These are phyloP conservation scores for Colletotrichum lindemuthianum DNA, from an alignment of 2,329 filamentous ascomycete species.

Conservation along the genomic window DNA sequence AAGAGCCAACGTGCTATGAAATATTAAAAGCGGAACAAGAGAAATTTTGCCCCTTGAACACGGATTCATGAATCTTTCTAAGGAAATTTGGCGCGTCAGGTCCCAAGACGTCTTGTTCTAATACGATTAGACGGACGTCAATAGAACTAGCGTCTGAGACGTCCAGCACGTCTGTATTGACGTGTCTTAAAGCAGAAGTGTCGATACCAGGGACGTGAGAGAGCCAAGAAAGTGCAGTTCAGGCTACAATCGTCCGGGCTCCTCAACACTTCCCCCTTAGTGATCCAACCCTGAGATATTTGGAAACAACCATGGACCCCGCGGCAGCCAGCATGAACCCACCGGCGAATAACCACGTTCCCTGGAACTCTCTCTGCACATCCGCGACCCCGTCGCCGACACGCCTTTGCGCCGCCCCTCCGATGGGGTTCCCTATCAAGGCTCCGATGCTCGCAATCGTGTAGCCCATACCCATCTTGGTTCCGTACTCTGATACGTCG, in stretches of 20 bases:
- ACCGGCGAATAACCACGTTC: constrained; percentile 26
- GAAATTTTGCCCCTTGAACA: too few relatives aligned
- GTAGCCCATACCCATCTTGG: constrained; percentile 36
- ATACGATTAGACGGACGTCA: too few relatives aligned
- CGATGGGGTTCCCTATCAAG: constrained; percentile 35
- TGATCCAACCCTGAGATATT: constrained; percentile 13
- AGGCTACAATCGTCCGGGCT: background rate
- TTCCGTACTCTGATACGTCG: constrained; percentile 29
- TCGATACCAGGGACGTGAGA: background rate
- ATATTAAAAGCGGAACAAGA: too few relatives aligned
- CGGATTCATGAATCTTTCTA: too few relatives aligned
- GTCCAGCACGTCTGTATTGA: too few relatives aligned
- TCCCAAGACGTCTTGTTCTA: too few relatives aligned
- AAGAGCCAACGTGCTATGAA: too few relatives aligned
- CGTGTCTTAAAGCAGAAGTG: background rate
- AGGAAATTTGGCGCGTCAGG: too few relatives aligned
- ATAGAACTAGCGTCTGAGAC: too few relatives aligned
- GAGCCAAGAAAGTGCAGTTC: too few relatives aligned
- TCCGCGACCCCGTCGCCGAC: background rate
- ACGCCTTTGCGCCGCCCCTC: constrained; percentile 23
- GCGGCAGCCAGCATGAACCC: constrained; percentile 29
- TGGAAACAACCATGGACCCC: constrained; percentile 9
- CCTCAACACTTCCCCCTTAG: constrained; percentile 18
- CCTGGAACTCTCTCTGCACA: constrained; percentile 26
- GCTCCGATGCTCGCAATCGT: constrained; percentile 30